phyloP scores from a whole-genome alignment of 2,329 filamentous ascomycete species.

The Ascomycota sp. region DNA sequence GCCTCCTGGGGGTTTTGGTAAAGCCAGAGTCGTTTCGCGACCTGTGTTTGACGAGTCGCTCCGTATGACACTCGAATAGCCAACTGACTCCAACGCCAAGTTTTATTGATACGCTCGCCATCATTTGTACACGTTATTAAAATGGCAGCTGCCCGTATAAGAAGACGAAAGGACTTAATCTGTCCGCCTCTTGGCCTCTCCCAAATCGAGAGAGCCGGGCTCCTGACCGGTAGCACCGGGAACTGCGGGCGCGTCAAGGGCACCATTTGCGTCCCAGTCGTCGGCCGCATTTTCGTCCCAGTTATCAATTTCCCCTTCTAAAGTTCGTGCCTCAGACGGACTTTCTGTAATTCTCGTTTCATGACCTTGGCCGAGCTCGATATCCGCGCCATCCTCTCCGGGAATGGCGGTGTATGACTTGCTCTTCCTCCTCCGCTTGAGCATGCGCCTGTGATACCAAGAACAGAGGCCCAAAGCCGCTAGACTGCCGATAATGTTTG shows the following conservation, averaged over 20 bases:
- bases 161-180: conserved; percentile 6
- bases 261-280: conserved; percentile 34
- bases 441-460: conserved; percentile 91
- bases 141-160: no score
- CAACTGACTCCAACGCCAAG: neutral
- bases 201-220: conserved; percentile 8
- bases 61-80: no score
- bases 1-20: no score
- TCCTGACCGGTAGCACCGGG: conserved; percentile 4
- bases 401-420: conserved; percentile 54
- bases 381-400: conserved; percentile 40
- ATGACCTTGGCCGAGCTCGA: conserved; percentile 59
- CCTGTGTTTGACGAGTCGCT: no score
- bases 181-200: conserved; percentile 13
- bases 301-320: conserved; percentile 76
- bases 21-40: no score
- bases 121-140: neutral
- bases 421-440: conserved; percentile 61
- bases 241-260: conserved; percentile 5
- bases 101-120: neutral
- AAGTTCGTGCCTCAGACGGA: conserved; percentile 12
- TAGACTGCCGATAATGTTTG: conserved; percentile 66
- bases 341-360: conserved; percentile 40
- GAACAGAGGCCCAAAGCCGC: conserved; percentile 53
- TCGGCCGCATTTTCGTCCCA: conserved; percentile 71